phyloP scores from a whole-genome alignment of 768 basidiomycete genomes.

The Serpula lacrymans region DNA sequence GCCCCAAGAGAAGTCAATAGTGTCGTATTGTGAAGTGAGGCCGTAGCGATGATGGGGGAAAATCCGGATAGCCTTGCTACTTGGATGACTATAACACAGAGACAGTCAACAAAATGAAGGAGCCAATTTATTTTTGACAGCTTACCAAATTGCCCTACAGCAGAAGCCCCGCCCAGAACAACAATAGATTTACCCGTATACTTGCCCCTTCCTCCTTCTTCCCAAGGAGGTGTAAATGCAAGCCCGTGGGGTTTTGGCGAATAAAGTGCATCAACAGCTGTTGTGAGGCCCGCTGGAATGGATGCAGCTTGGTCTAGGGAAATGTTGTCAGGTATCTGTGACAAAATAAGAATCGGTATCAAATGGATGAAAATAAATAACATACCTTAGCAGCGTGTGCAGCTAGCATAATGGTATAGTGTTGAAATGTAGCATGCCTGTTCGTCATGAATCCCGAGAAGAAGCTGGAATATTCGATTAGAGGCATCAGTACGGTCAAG shows the following conservation, averaged over 20 bases:
- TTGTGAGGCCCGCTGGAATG: slow-evolving; percentile 36
- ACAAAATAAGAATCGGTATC: not conserved
- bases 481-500: not conserved
- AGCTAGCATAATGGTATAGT: slow-evolving; percentile 17
- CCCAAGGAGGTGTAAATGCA: slow-evolving; percentile 23
- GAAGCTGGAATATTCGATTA: not conserved
- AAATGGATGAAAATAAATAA: not conserved
- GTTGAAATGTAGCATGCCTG: slow-evolving; percentile 16
- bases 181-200: slow-evolving; percentile 30
- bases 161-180: slow-evolving; percentile 25
- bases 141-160: slow-evolving; percentile 27
- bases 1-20: slow-evolving; percentile 27
- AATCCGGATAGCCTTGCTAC: slow-evolving; percentile 22
- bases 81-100: slow-evolving; percentile 17
- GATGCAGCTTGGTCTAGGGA: slow-evolving; percentile 39
- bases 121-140: too few species aligned
- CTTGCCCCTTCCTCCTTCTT: slow-evolving; percentile 21
- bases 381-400: slow-evolving; percentile 14
- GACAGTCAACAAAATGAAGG: too few species aligned
- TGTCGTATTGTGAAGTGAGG: slow-evolving; percentile 23
- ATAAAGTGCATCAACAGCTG: slow-evolving; percentile 37
- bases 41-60: slow-evolving; percentile 28
- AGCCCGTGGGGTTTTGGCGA: slow-evolving; percentile 18
- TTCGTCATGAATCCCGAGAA: slow-evolving; percentile 1
- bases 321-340: slow-evolving; percentile 36